Conservation (phyloP, 768 basidiomycete genomes). For the Agrocybe praecox region DNA sequence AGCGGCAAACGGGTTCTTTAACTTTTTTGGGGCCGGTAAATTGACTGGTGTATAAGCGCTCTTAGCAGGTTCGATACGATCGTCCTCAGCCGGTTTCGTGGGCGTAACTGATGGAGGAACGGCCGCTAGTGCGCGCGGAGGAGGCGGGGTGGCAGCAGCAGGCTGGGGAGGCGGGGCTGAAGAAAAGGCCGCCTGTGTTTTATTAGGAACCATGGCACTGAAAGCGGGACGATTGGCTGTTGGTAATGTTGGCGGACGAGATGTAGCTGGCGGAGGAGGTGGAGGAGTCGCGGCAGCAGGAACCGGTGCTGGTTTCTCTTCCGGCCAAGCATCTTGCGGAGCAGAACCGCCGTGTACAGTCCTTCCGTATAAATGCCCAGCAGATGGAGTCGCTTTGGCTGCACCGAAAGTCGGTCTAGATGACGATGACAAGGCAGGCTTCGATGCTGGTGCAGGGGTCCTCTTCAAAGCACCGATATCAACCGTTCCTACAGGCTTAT, state of each 20-base stretch:
- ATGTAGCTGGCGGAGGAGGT: conserved; percentile 44
- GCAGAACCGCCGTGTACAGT: conserved; percentile 38
- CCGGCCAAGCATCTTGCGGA: conserved; percentile 62
- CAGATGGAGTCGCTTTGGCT: conserved; percentile 37
- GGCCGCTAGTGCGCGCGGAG: conserved; percentile 11
- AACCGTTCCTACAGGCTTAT: conserved; percentile 73
- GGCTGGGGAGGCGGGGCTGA: conserved; percentile 17
- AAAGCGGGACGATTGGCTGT: conserved; percentile 31
- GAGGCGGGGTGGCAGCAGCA: background rate
- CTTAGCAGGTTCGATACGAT: conserved; percentile 84
- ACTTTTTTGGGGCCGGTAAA: conserved; percentile 82
- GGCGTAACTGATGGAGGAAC: conserved; percentile 50
- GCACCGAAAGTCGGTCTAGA: conserved; percentile 52
- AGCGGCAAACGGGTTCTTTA: conserved; percentile 80
- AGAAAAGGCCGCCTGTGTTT: conserved; percentile 16
- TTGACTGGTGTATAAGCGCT: conserved; percentile 89
- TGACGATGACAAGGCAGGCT: conserved; percentile 41
- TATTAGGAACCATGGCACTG: conserved; percentile 29
- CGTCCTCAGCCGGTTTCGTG: conserved; percentile 74
- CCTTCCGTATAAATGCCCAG: conserved; percentile 46
- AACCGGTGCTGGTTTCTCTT: conserved; percentile 44
- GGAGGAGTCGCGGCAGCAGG: conserved; percentile 34
- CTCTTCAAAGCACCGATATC: conserved; percentile 67
- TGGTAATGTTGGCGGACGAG: conserved; percentile 51
- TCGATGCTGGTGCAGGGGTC: conserved; percentile 37